Evolutionary conservation across 768 basidiomycete genomes (phyloP).

Genomic region (Suillus placidus): DNA sequence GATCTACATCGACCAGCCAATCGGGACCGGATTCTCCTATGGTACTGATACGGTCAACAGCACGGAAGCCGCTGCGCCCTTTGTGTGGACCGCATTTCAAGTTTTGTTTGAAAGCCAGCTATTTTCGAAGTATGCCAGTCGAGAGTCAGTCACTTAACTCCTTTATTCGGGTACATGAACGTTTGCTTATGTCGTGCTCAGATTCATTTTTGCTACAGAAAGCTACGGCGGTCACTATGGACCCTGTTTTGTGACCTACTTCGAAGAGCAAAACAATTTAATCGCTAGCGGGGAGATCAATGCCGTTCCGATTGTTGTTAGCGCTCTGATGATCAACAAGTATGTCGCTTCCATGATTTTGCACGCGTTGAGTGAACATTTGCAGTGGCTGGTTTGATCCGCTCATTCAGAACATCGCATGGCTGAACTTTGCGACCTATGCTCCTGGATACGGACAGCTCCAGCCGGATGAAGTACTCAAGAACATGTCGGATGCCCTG

Average conservation of each 20-base stretch:
- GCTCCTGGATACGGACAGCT: conserved; percentile 72
- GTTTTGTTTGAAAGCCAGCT: conserved; percentile 58
- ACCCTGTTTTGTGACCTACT: conserved; percentile 64
- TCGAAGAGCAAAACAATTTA: conserved; percentile 60
- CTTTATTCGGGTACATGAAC: not conserved
- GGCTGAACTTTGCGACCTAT: conserved; percentile 58
- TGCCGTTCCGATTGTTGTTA: conserved; percentile 56
- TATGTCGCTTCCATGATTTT: conserved; percentile 19
- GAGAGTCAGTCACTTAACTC: conserved; percentile 47
- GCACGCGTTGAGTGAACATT: not conserved
- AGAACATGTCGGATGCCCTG: conserved; percentile 49
- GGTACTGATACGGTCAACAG: conserved; percentile 58
- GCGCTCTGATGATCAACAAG: conserved; percentile 70
- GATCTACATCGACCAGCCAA: conserved; percentile 72
- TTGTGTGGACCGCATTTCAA: conserved; percentile 67
- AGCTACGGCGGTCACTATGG: conserved; percentile 73
- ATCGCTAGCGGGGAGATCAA: conserved; percentile 47
- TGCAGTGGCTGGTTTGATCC: conserved; percentile 68
- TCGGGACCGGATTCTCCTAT: conserved; percentile 66
- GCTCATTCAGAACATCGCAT: conserved; percentile 62
- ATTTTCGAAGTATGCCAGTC: conserved; percentile 52
- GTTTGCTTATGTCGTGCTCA: conserved; percentile 20
- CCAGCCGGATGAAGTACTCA: conserved; percentile 47
- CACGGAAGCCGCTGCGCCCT: conserved; percentile 52
- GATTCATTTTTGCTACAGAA: conserved; percentile 67